Percentiles rank a stretch among this genome's conserved stretches.
Evolutionary conservation across 1,284 basidiomycete genomes (phyloP).

Genomic region (Ganoderma resinaceum): DNA sequence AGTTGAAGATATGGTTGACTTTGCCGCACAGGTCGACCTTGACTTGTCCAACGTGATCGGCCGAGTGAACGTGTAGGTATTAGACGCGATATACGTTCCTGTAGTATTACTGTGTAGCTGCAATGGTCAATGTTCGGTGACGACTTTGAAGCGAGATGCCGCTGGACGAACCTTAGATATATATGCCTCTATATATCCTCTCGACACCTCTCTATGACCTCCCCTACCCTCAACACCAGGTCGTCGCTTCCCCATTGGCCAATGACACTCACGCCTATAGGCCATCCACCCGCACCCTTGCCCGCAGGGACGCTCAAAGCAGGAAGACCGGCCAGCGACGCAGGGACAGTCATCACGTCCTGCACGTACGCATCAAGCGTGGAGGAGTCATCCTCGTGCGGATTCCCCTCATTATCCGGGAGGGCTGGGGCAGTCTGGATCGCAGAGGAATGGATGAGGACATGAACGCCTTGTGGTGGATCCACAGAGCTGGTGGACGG

Average conservation of each 20-base stretch:
- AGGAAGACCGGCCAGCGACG: constrained; percentile 89
- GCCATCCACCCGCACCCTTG: constrained; percentile 71
- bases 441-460: constrained; percentile 87
- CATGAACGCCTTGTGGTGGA: constrained; percentile 63
- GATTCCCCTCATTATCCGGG: constrained; percentile 11
- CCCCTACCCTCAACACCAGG: constrained; percentile 65
- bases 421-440: constrained; percentile 80
- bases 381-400: background rate
- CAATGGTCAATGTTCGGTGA: background rate
- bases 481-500: constrained; percentile 12
- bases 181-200: background rate
- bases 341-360: constrained; percentile 92
- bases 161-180: background rate
- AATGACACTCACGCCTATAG: constrained; percentile 85
- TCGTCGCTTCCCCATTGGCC: constrained; percentile 92
- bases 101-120: background rate
- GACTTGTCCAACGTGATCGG: background rate
- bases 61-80: background rate
- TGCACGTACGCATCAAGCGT: constrained; percentile 79
- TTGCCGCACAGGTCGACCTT: background rate
- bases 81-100: background rate
- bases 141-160: background rate
- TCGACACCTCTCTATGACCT: constrained; percentile 36
- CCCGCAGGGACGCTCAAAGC: constrained; percentile 79
- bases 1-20: too few relatives aligned